phyloP scores from a whole-genome alignment of 2,329 filamentous ascomycete species.

The Nectriaceae sp. region DNA sequence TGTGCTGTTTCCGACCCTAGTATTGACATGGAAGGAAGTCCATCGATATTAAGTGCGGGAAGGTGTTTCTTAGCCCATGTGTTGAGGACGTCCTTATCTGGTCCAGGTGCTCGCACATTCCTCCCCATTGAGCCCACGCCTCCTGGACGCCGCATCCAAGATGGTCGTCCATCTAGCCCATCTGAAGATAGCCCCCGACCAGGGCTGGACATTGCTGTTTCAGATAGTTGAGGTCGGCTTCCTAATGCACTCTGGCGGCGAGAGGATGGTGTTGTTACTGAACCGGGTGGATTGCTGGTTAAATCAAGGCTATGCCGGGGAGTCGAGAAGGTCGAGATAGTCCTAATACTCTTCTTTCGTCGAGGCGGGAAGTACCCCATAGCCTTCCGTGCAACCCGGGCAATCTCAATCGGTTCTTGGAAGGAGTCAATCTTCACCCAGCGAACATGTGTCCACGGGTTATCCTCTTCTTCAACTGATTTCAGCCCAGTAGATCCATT shows the following conservation, averaged over 20 bases:
- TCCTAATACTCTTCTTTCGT: constrained; percentile 77
- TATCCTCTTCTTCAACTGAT: constrained; percentile 52
- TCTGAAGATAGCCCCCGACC: constrained; percentile 39
- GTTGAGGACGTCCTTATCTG: constrained; percentile 82
- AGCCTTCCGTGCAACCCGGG: constrained; percentile 74
- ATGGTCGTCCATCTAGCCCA: constrained; percentile 43
- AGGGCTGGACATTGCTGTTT: constrained; percentile 37
- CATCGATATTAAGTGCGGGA: constrained; percentile 73
- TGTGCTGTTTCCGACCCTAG: constrained; percentile 62
- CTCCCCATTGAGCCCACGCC: constrained; percentile 82
- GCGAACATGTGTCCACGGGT: constrained; percentile 81
- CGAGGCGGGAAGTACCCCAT: constrained; percentile 92
- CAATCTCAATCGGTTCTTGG: constrained; percentile 76
- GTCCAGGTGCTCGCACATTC: constrained; percentile 73
- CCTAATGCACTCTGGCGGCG: constrained; percentile 47
- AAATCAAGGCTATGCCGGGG: constrained; percentile 67
- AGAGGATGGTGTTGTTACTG: constrained; percentile 36
- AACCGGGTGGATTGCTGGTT: constrained; percentile 45
- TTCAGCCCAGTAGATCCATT: constrained; percentile 34
- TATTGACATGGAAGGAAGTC: constrained; percentile 66
- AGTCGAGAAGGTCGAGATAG: constrained; percentile 66
- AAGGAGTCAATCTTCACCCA: constrained; percentile 81
- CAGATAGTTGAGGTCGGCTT: constrained; percentile 35
- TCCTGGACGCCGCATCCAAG: constrained; percentile 79
- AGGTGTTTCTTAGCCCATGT: constrained; percentile 82